Evolutionary conservation across 75 land plant species (phyloP).

Genomic region (Chamaecyparis obtusa): DNA sequence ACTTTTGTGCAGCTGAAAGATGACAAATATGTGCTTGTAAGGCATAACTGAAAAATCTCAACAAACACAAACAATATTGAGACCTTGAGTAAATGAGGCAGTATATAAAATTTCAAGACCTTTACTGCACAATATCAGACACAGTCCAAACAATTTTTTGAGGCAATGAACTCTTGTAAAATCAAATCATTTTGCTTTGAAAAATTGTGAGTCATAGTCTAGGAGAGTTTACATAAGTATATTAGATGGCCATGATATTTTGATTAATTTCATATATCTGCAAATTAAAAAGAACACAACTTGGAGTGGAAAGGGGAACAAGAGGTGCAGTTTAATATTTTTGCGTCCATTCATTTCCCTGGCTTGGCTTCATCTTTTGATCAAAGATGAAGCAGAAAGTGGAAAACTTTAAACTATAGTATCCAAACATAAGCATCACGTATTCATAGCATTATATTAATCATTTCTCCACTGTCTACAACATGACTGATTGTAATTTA

Average conservation of each 20-base stretch:
- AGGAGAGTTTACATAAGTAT: not conserved
- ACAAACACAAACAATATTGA: not conserved
- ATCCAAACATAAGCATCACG: not conserved
- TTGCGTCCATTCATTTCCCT: not conserved
- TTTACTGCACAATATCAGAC: not conserved
- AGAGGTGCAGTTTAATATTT: not conserved
- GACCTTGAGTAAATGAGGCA: not conserved
- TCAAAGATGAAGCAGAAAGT: not conserved
- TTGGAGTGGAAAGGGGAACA: not conserved
- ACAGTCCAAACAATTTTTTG: not conserved
- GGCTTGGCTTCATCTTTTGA: not conserved
- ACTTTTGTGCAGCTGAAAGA: slow-evolving; percentile 73
- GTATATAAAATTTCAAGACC: not conserved
- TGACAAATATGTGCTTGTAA: not conserved
- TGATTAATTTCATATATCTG: not conserved
- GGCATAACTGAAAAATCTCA: not conserved
- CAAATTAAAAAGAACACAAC: not conserved
- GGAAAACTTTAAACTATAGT: not conserved
- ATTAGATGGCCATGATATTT: not conserved
- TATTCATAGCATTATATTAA: not conserved
- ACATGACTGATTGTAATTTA: not conserved
- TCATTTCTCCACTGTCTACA: not conserved
- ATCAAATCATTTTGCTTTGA: not conserved
- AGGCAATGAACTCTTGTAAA: not conserved
- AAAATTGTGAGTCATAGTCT: not conserved